Percentiles rank a stretch among this genome's conserved stretches.
These are phyloP conservation scores for Sambucus nigra DNA, from an alignment of 129 eudicot genomes.

Conservation along the genomic window DNA sequence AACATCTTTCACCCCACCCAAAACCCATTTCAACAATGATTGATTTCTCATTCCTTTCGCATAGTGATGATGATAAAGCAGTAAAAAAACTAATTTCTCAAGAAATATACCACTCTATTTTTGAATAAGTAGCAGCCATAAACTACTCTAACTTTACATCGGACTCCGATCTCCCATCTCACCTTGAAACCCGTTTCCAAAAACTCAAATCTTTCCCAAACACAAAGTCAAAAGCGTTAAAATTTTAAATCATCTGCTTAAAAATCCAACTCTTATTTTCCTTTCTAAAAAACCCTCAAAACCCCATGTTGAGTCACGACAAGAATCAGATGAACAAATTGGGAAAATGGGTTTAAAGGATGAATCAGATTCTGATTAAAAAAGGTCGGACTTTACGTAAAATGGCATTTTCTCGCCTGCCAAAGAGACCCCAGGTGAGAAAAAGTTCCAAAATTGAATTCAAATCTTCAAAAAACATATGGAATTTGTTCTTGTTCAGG, in stretches of 20 bases:
- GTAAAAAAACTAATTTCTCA: conserved; percentile 53
- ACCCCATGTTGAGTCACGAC: too few relatives aligned
- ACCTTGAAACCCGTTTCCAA: conserved; percentile 48
- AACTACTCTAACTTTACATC: conserved; percentile 33
- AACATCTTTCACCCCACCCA: too few relatives aligned
- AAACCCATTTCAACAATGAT: conserved; percentile 25
- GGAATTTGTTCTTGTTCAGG: too few relatives aligned
- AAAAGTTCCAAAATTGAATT: too few relatives aligned
- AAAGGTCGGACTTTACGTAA: too few relatives aligned
- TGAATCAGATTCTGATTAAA: neutral
- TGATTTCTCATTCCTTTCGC: conserved; percentile 43
- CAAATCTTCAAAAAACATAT: too few relatives aligned
- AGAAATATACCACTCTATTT: conserved; percentile 45
- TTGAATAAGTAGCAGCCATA: conserved; percentile 52
- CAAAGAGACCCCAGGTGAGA: too few relatives aligned
- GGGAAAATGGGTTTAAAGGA: neutral
- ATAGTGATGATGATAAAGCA: conserved; percentile 58
- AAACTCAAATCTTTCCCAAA: conserved; percentile 45
- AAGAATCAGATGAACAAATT: conserved; percentile 11
- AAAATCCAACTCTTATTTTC: conserved; percentile 7
- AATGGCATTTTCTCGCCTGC: neutral
- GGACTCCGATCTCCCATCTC: conserved; percentile 30
- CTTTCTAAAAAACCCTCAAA: conserved; percentile 20
- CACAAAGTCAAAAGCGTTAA: neutral
- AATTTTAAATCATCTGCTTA: neutral